A percentile compares a stretch with the other conserved stretches of the same genome.
phyloP scores from a whole-genome alignment of 805 yeast species.

The Candida silvicultrix region DNA sequence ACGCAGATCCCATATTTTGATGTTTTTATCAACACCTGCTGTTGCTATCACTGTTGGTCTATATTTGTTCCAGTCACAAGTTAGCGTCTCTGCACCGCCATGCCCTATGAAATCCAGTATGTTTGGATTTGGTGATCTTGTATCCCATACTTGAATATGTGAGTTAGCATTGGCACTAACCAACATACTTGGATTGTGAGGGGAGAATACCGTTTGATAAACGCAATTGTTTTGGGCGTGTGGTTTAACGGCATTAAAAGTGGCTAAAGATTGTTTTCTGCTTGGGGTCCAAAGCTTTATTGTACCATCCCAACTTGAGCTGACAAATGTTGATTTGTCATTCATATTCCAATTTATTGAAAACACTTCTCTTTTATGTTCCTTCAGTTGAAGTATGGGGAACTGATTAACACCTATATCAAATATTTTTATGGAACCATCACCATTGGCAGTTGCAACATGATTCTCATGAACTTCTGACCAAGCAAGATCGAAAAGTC shows the following conservation, averaged over 20 bases:
- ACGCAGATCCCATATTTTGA: slow-evolving; percentile 85
- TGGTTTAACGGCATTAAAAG: slow-evolving; percentile 36
- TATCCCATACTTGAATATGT: slow-evolving; percentile 75
- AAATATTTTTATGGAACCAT: slow-evolving; percentile 79
- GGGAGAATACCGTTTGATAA: slow-evolving; percentile 78
- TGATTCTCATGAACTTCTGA: slow-evolving; percentile 88
- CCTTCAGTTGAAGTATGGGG: slow-evolving; percentile 71
- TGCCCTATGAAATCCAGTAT: slow-evolving; percentile 61
- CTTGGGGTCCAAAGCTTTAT: slow-evolving; percentile 74
- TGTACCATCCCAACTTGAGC: slow-evolving; percentile 91
- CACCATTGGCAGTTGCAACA: slow-evolving; percentile 78
- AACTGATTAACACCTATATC: slow-evolving; percentile 62
- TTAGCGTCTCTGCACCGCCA: slow-evolving; percentile 71
- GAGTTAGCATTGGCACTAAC: slow-evolving; percentile 73
- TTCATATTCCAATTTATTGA: slow-evolving; percentile 69
- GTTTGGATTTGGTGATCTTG: slow-evolving; percentile 59
- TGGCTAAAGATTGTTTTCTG: slow-evolving; percentile 48
- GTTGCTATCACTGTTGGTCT: slow-evolving; percentile 73
- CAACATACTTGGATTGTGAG: slow-evolving; percentile 69
- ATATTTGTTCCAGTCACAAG: slow-evolving; percentile 90
- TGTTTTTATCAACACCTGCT: slow-evolving; percentile 85
- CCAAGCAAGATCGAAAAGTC: slow-evolving; percentile 85
- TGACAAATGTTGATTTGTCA: slow-evolving; percentile 60
- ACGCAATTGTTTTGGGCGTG: slow-evolving; percentile 45
- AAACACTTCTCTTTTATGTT: slow-evolving; percentile 73